phyloP scores from a whole-genome alignment of 169 alveolate genomes.

The Babesia gibsoni region DNA sequence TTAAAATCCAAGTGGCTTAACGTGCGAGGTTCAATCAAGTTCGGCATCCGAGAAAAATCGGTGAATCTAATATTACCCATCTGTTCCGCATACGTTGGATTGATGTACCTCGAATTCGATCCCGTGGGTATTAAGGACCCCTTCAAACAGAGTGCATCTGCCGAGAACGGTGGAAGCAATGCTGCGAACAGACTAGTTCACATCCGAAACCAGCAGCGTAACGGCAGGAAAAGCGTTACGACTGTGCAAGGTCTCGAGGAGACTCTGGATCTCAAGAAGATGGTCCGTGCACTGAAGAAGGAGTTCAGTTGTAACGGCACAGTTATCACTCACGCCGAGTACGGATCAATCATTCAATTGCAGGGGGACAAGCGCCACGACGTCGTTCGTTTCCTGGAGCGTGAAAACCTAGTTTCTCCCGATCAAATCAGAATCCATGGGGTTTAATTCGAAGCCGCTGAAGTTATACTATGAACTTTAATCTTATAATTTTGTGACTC shows the following conservation, averaged over 20 bases:
- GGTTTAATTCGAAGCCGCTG: constrained; percentile 74
- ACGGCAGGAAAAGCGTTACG: constrained; percentile 91
- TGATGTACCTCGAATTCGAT: constrained; percentile 69
- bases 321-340: constrained; percentile 87
- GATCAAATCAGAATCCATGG: constrained; percentile 90
- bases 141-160: constrained; percentile 59
- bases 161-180: constrained; percentile 58
- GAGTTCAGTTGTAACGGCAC: constrained; percentile 92
- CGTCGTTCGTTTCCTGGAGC: constrained; percentile 84
- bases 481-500: too few species aligned
- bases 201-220: constrained; percentile 90
- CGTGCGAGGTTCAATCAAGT: too few species aligned
- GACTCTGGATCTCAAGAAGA: constrained; percentile 86
- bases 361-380: constrained; percentile 87
- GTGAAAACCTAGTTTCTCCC: constrained; percentile 83
- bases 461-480: too few species aligned
- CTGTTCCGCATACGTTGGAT: constrained; percentile 8
- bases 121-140: constrained; percentile 68
- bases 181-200: constrained; percentile 68
- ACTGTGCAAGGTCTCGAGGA: constrained; percentile 91
- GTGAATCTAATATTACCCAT: background rate
- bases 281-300: constrained; percentile 89
- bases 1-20: too few species aligned
- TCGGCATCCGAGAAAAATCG: constrained; percentile 18
- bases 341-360: constrained; percentile 88